These are phyloP conservation scores for Globisporangium acanthophoron DNA, from an alignment of 352 stramenopile genomes.

Conservation along the genomic window DNA sequence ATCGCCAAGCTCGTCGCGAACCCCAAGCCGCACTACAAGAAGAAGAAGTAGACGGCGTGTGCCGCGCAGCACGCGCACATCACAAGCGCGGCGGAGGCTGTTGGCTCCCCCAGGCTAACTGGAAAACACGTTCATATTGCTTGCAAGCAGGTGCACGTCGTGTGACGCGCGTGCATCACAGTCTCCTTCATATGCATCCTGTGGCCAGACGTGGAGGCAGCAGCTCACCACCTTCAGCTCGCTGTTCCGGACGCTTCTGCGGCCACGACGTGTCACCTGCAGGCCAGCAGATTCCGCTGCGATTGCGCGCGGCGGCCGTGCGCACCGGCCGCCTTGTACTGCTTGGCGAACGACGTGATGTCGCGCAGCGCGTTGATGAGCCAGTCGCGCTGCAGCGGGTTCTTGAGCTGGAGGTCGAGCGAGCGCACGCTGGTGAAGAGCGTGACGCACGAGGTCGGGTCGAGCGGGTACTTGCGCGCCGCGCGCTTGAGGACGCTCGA, in stretches of 20 bases:
- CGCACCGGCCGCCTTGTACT: conserved; percentile 48
- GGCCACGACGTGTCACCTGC: not conserved
- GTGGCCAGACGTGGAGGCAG: no score
- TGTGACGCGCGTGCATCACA: no score
- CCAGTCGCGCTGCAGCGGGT: conserved; percentile 69
- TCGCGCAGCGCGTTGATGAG: conserved; percentile 60
- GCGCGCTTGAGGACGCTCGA: conserved; percentile 44
- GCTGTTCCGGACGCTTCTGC: no score
- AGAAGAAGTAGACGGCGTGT: conserved; percentile 34
- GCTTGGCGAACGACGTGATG: conserved; percentile 54
- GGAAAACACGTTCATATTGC: no score
- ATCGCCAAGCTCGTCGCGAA: conserved; percentile 59
- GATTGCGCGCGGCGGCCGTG: conserved; percentile 8
- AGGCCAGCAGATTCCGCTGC: conserved; percentile 1
- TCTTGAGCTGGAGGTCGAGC: conserved; percentile 63
- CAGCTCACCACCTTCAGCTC: no score
- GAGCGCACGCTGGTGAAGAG: conserved; percentile 43
- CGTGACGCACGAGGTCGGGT: conserved; percentile 44
- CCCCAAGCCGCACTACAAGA: conserved; percentile 80
- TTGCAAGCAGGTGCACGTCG: no score
- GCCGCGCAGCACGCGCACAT: not conserved
- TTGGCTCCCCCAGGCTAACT: no score
- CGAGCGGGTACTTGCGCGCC: conserved; percentile 29
- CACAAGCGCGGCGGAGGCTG: not conserved
- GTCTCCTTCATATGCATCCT: not conserved